Conservation (phyloP, 805 yeast genomes). For the Candida tallmaniae region DNA sequence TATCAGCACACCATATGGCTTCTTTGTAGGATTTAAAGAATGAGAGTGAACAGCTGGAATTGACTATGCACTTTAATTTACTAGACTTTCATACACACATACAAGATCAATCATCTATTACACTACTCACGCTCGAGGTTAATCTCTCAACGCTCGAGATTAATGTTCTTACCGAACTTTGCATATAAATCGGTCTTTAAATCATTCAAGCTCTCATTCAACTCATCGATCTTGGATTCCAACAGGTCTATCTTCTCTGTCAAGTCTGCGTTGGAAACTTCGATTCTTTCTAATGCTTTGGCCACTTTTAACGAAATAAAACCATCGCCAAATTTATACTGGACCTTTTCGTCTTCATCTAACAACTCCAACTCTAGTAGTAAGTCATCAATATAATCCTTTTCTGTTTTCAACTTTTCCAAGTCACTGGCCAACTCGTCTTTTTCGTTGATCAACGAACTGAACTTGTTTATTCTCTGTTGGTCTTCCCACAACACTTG, state of each 20-base stretch:
- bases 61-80: too few relatives aligned
- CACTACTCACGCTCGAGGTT: too few relatives aligned
- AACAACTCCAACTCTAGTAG: constrained; percentile 79
- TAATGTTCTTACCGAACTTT: constrained; percentile 85
- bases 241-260: constrained; percentile 45
- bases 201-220: constrained; percentile 50
- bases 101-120: too few relatives aligned
- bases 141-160: constrained; percentile 57
- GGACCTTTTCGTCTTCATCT: constrained; percentile 66
- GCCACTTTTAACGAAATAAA: constrained; percentile 67
- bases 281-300: constrained; percentile 66
- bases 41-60: too few relatives aligned
- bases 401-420: constrained; percentile 54
- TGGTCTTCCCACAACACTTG: constrained; percentile 85
- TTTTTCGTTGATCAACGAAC: constrained; percentile 71
- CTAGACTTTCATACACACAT: too few relatives aligned
- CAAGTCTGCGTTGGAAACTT: constrained; percentile 51
- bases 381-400: constrained; percentile 85
- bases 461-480: constrained; percentile 81
- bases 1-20: too few relatives aligned
- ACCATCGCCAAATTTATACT: constrained; percentile 77
- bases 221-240: constrained; percentile 44
- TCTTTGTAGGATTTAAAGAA: too few relatives aligned
- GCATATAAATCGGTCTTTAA: constrained; percentile 77
- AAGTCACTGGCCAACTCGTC: constrained; percentile 53